phyloP scores from a whole-genome alignment of 805 yeast genomes.

The Starmera pachycereana region DNA sequence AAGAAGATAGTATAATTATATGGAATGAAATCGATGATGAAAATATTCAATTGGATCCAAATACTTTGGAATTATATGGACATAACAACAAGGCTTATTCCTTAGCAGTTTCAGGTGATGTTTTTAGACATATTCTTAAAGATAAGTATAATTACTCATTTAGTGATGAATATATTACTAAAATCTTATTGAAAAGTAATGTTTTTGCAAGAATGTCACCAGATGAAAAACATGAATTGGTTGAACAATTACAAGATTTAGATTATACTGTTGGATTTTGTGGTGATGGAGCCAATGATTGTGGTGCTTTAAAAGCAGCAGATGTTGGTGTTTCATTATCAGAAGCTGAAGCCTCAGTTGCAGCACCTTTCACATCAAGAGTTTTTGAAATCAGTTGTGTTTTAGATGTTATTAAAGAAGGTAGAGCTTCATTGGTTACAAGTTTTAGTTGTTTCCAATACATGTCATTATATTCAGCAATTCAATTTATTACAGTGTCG shows the following conservation, averaged over 20 bases:
- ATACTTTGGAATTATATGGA: slow-evolving; percentile 42
- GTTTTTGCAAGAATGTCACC: slow-evolving; percentile 98
- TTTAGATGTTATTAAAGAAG: slow-evolving; percentile 82
- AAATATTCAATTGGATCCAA: slow-evolving; percentile 46
- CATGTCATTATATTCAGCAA: slow-evolving; percentile 95
- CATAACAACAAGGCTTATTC: slow-evolving; percentile 34
- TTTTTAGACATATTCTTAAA: slow-evolving; percentile 66
- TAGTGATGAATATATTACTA: slow-evolving; percentile 33
- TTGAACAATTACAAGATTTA: slow-evolving; percentile 69
- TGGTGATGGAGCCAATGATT: slow-evolving; percentile 99
- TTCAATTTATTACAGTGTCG: slow-evolving; percentile 84
- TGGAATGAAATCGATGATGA: slow-evolving; percentile 68
- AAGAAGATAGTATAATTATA: slow-evolving; percentile 43
- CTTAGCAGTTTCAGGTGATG: slow-evolving; percentile 88
- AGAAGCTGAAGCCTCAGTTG: slow-evolving; percentile 97
- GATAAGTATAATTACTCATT: slow-evolving; percentile 21
- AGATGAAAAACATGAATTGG: slow-evolving; percentile 94
- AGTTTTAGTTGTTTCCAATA: slow-evolving; percentile 95
- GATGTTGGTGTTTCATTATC: slow-evolving; percentile 94
- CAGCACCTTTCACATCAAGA: slow-evolving; percentile 95
- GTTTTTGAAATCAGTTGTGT: slow-evolving; percentile 89
- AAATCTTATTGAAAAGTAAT: slow-evolving; percentile 58
- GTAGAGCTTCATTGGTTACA: slow-evolving; percentile 90
- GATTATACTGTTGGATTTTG: slow-evolving; percentile 95
- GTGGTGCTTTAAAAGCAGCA: slow-evolving; percentile 97